These are phyloP conservation scores for Dacryopinax spathularia DNA, from an alignment of 768 basidiomycete genomes.

Conservation along the genomic window DNA sequence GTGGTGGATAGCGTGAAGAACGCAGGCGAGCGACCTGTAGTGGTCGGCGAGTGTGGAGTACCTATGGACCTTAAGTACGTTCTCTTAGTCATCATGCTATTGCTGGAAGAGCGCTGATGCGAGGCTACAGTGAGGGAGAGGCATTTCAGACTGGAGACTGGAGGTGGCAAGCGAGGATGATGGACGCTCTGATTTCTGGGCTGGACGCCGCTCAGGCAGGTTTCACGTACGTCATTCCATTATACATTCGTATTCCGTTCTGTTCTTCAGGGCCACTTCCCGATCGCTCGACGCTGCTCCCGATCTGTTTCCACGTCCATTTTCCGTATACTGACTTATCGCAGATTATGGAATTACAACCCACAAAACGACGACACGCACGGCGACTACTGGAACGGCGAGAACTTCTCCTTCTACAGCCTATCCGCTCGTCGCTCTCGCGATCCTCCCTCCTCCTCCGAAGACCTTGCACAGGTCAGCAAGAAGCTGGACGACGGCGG, in stretches of 20 bases:
- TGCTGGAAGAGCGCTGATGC: constrained; percentile 2
- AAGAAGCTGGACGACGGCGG: constrained; percentile 71
- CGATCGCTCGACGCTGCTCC: too few relatives aligned
- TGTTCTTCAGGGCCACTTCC: too few relatives aligned
- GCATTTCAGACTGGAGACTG: constrained; percentile 64
- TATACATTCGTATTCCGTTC: too few relatives aligned
- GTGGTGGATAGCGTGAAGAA: constrained; percentile 53
- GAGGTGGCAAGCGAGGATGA: constrained; percentile 75
- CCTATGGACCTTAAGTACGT: constrained; percentile 96
- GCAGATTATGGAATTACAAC: constrained; percentile 89
- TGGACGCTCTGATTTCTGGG: constrained; percentile 82
- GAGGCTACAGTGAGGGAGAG: constrained; percentile 39
- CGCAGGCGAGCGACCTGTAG: constrained; percentile 51
- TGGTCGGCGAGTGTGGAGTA: constrained; percentile 86
- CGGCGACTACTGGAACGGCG: constrained; percentile 90
- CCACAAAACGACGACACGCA: constrained; percentile 60
- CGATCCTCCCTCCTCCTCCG: constrained; percentile 38
- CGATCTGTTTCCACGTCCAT: too few relatives aligned
- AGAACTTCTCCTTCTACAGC: constrained; percentile 91
- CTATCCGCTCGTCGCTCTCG: constrained; percentile 23
- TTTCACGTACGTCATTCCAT: constrained; percentile 85
- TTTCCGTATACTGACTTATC: too few relatives aligned
- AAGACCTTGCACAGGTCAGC: constrained; percentile 38
- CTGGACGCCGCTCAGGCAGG: constrained; percentile 63
- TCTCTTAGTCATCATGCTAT: not conserved